These are phyloP conservation scores for Pichia sp. DNA, from an alignment of 1,139 yeast genomes.

Conservation along the genomic window DNA sequence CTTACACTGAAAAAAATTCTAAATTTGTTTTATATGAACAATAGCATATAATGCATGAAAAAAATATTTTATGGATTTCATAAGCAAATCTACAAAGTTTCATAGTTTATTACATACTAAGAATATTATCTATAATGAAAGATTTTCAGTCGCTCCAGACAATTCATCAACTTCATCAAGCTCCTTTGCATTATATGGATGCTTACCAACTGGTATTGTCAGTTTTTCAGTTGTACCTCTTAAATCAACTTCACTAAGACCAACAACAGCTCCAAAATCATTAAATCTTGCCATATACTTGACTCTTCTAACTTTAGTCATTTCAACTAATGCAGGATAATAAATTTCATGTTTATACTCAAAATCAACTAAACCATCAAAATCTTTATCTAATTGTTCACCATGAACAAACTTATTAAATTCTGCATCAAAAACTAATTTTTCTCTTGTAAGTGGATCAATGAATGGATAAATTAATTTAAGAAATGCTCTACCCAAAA, in stretches of 20 bases:
- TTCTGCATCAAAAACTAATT: conserved; percentile 85
- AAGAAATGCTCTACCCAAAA: conserved; percentile 85
- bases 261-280: conserved; percentile 44
- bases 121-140: conserved; percentile 1
- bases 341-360: conserved; percentile 47
- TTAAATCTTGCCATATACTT: conserved; percentile 42
- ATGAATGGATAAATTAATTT: conserved; percentile 89
- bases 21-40: no score
- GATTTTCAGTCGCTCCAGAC: conserved; percentile 5
- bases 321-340: conserved; percentile 43
- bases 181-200: conserved; percentile 18
- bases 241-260: conserved; percentile 65
- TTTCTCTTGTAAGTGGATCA: conserved; percentile 90
- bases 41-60: no score
- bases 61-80: no score
- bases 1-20: no score
- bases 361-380: conserved; percentile 79
- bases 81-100: no score
- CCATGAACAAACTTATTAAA: conserved; percentile 74
- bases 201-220: conserved; percentile 35
- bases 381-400: conserved; percentile 75
- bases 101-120: not conserved
- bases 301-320: conserved; percentile 37
- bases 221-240: conserved; percentile 50
- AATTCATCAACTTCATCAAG: conserved; percentile 1